These are phyloP conservation scores for Parastagonospora nodorum DNA, from an alignment of 2,329 filamentous ascomycete species.

Conservation along the genomic window DNA sequence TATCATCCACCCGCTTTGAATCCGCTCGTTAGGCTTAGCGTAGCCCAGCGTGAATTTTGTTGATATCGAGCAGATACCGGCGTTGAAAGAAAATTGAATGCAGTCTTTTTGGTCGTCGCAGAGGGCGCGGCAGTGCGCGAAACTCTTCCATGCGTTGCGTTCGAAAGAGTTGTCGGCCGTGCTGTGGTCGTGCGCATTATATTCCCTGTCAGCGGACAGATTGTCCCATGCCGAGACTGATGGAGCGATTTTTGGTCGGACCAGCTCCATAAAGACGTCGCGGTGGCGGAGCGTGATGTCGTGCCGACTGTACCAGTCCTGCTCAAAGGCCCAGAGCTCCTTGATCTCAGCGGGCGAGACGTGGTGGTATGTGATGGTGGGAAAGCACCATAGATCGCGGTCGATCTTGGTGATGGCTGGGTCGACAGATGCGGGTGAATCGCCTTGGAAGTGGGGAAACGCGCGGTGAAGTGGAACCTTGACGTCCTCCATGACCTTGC, in stretches of 20 bases:
- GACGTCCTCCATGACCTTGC: conserved; percentile 44
- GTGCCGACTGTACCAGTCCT: conserved; percentile 45
- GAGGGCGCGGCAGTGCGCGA: conserved; percentile 39
- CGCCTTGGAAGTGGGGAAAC: conserved; percentile 54
- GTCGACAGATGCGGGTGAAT: conserved; percentile 50
- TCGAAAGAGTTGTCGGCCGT: conserved; percentile 26
- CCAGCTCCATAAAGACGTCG: conserved; percentile 43
- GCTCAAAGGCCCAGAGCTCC: conserved; percentile 47
- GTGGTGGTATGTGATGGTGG: conserved; percentile 50
- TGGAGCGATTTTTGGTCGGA: conserved; percentile 35
- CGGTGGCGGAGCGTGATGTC: conserved; percentile 43
- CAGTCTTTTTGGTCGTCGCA: conserved; percentile 42
- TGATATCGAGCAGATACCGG: conserved; percentile 38
- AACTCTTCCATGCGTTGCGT: conserved; percentile 43
- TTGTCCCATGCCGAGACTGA: conserved; percentile 42
- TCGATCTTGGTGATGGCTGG: conserved; percentile 43
- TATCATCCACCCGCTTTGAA: conserved; percentile 43
- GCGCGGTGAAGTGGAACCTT: conserved; percentile 44
- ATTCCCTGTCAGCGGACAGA: conserved; percentile 42
- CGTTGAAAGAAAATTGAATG: conserved; percentile 43
- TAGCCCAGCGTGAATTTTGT: conserved; percentile 39
- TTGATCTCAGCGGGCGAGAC: conserved; percentile 44
- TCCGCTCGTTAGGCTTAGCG: conserved; percentile 31
- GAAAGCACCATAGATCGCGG: conserved; percentile 50
- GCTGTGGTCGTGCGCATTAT: conserved; percentile 40